Conservation (phyloP, 371 early-diverging fungal genomes). For the Circinella minor region DNA sequence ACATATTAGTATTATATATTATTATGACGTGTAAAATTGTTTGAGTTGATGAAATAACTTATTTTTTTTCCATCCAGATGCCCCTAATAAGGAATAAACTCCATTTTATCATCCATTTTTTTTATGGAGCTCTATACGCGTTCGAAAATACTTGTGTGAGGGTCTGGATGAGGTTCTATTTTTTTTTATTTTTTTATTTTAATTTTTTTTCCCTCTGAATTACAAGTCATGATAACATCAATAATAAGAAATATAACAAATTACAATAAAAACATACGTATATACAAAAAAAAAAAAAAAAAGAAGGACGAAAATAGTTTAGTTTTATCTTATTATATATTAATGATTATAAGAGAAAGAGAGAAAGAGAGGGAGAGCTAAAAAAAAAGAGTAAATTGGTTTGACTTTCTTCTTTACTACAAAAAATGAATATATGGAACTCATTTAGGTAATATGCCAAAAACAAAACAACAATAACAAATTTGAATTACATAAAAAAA, state of each 20-base stretch:
- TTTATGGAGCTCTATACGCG: too few relatives aligned
- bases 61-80: not conserved
- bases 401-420: not conserved
- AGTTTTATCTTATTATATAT: too few relatives aligned
- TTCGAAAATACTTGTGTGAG: too few relatives aligned
- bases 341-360: too few relatives aligned
- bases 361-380: too few relatives aligned
- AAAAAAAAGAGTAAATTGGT: too few relatives aligned
- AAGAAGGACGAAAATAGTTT: not conserved
- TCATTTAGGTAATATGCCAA: not conserved
- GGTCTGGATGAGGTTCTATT: constrained; percentile 2
- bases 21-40: not conserved
- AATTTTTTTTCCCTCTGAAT: not conserved
- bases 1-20: too few relatives aligned
- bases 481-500: not conserved
- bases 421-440: too few relatives aligned
- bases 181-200: not conserved
- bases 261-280: not conserved
- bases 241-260: not conserved
- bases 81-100: not conserved
- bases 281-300: not conserved
- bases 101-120: not conserved
- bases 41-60: not conserved
- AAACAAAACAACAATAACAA: not conserved
- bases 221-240: not conserved